Base-by-base conservation (phyloP, 1,284 basidiomycete genomes). In the Amylostereum chailletii region DNA sequence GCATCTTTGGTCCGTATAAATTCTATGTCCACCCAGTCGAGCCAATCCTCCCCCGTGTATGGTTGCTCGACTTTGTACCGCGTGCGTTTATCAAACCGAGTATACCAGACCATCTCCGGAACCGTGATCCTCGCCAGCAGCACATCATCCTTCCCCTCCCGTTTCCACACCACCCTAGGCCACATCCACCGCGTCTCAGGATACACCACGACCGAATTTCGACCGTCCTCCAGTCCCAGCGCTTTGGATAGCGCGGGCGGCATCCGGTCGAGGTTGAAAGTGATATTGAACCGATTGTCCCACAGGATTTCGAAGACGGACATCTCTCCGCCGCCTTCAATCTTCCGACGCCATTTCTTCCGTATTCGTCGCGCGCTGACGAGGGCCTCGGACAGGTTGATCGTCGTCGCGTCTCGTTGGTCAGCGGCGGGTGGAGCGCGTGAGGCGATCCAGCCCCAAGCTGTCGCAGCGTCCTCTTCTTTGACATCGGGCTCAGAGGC, bases 261-360 rank as follows among this genome's bases (percentile, higher is more conserved):
- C 30, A 79, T 68, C 41, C 57, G 63, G 33, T 55, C 54, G n/a
- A 76, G 57, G 51, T 73, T 50, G 53, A 86, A 67, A 11, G 57
- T 59, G 39, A 86, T 46, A 2, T 75, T 57, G 58, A 81, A 86
- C 5, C 84, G 77, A 54, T 69, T 69, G 59, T 86, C 83, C 55
- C 74, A 83, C 19, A 84, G 62, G 19, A 77, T 46, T n/a, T 71
- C 63, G n/a, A 71, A 27, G 5, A 40, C 11, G 19, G 19, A 19
- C 11, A 27, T 27, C n/a, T 40, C 39, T 6, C n/a, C n/a, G 11
- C 29, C 39, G 6, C n/a, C n/a, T 40, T 40, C n/a, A 40, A 27
- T 19, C 11, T 40, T 11, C 11, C 29, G 39, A 40, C 39, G n/a
- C 39, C 39, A 40, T 7, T 40, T 11, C n/a, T 40, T 27, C 19